Base-by-base conservation (phyloP, 2,329 filamentous ascomycete genomes). In the Botrytis deweyae region DNA sequence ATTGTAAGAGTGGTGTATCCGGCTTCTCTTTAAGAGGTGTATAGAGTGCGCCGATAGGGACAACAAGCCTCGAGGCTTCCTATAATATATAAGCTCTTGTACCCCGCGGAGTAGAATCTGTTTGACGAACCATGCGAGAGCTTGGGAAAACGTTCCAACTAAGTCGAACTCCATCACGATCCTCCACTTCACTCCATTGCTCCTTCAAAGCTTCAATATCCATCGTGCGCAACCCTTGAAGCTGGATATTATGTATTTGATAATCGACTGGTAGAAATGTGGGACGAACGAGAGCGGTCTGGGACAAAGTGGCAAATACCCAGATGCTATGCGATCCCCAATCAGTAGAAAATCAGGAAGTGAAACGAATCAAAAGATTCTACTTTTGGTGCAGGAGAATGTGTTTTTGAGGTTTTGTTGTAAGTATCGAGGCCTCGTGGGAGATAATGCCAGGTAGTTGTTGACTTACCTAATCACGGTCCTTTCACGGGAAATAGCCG, bases 81-180 rank as follows among this genome's bases (percentile, higher is more conserved):
- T 97, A 80, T 77, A 78, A 75, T 79, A 75, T 79, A 76, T 84
- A 46, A 81, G 77, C 64, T 73, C 38, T 20, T 68, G 36, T 46
- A 62, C 64, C 64, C 64, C 64, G 55, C 64, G 40, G 44, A 59
- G 58, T 63, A 14, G 29, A 82, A 78, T 77, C 76, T 73, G 74
- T 52, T 72, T 75, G 73, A 85, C 88, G 79, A 80, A 94, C 95
- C 94, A 99, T 98, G 83, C 96, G 94, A 81, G 95, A 95, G 86
- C 95, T 98, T 68, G 96, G 96, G 81, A 99, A 97, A 75, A 97
- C 97, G 83, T 99, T 99, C 96, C 96, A 99, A 85, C 95, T 98
- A 78, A 99, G 88, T 76, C 96, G 91, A 81, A 98, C 90, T 75
- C 96, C 96, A 90, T 99, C 96, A 79, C 93, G 91, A 81, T 99